These are phyloP conservation scores for Neocatenulostroma microsporum DNA, from an alignment of 2,329 filamentous ascomycete genomes.

Conservation along the genomic window DNA sequence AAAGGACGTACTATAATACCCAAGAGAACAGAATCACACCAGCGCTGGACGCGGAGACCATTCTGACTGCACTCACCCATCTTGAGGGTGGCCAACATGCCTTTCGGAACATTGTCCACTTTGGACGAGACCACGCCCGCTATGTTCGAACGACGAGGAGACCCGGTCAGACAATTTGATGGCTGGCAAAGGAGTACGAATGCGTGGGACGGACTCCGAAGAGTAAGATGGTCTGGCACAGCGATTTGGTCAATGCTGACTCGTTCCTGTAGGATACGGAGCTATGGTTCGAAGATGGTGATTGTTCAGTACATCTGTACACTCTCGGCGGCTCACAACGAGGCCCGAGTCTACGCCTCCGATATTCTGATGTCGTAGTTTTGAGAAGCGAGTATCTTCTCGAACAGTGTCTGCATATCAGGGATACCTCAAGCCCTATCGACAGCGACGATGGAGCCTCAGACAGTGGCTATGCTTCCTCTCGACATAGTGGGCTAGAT, in stretches of 20 bases:
- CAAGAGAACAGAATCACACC: too few relatives aligned
- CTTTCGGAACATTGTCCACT: too few relatives aligned
- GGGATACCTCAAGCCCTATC: conserved; percentile 8
- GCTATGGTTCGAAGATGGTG: conserved; percentile 59
- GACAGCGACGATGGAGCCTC: conserved; percentile 19
- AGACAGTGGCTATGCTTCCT: conserved; percentile 22
- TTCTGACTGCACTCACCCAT: too few relatives aligned
- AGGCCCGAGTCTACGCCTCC: conserved; percentile 61
- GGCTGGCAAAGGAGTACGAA: neutral
- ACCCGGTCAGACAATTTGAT: conserved; percentile 1
- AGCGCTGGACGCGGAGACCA: too few relatives aligned
- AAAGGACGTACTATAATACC: too few relatives aligned
- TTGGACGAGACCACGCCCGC: too few relatives aligned
- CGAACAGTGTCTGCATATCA: conserved; percentile 34
- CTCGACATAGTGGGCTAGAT: conserved; percentile 7
- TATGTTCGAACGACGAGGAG: neutral
- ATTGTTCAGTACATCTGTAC: conserved; percentile 64
- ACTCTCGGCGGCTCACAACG: conserved; percentile 55
- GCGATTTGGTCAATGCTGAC: conserved; percentile 13
- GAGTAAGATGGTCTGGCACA: too few relatives aligned
- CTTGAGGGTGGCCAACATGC: too few relatives aligned
- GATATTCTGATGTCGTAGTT: conserved; percentile 50
- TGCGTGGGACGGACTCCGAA: conserved; percentile 4
- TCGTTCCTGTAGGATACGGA: conserved; percentile 54
- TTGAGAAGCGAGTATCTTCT: conserved; percentile 56